These are phyloP conservation scores for Solidago caesia DNA, from an alignment of 129 eudicot genomes.

Conservation along the genomic window DNA sequence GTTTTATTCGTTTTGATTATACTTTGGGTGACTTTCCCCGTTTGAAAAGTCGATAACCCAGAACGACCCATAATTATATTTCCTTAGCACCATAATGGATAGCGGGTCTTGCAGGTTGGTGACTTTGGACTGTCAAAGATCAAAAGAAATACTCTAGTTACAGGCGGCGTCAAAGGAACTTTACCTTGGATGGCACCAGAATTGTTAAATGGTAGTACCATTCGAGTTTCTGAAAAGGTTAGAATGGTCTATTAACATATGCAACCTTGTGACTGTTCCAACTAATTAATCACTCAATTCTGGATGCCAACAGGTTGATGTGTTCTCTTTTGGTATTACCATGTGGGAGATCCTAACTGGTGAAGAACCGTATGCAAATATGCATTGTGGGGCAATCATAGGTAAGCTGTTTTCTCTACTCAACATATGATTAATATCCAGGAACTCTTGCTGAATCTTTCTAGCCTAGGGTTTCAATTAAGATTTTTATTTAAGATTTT, in stretches of 20 bases:
- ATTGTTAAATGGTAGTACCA: slow-evolving; percentile 72
- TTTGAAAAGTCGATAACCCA: not conserved
- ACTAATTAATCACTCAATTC: slow-evolving; percentile 1
- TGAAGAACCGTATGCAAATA: slow-evolving; percentile 83
- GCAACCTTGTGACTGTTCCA: not conserved
- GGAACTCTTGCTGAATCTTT: not conserved
- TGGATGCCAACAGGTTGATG: slow-evolving; percentile 54
- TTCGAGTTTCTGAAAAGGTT: slow-evolving; percentile 80
- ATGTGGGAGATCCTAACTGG: slow-evolving; percentile 94
- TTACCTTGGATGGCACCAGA: slow-evolving; percentile 97
- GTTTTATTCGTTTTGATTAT: not conserved
- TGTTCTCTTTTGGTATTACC: slow-evolving; percentile 85
- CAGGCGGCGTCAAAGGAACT: slow-evolving; percentile 89
- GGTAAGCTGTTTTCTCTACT: slow-evolving; percentile 38
- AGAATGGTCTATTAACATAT: slow-evolving; percentile 2
- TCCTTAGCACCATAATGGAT: slow-evolving; percentile 9
- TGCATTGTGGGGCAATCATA: slow-evolving; percentile 95
- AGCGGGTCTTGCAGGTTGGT: slow-evolving; percentile 55
- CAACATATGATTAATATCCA: not conserved
- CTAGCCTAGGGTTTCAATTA: not conserved
- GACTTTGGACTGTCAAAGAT: slow-evolving; percentile 88
- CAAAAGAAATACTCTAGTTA: slow-evolving; percentile 78
- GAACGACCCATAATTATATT: not conserved
- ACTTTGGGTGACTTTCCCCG: not conserved
- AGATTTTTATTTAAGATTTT: not conserved